Evolutionary conservation across 352 stramenopile genomes (phyloP), one percentile per base, ranked within the genome.

Genomic region (Aphanomyces cochlioides): DNA sequence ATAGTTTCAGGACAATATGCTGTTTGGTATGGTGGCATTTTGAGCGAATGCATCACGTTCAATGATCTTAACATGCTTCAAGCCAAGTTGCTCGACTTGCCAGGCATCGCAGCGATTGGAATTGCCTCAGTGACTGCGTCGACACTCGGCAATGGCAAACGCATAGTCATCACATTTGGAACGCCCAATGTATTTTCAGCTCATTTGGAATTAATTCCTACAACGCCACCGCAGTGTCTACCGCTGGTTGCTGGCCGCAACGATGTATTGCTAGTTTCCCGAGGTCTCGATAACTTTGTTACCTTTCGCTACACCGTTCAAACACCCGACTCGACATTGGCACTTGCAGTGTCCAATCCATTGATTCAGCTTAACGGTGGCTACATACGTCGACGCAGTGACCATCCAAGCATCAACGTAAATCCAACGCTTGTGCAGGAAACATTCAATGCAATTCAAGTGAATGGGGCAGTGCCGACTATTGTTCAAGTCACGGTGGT

Each of bases 1-100:
- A 43, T 93, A 15, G 84, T 69, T 3, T 90, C 77, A 1, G 85
- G 85, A 3, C 82, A 93, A 63, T 93, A 89, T 69, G 77, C 78
- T 0, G 53, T 93, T 19, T 63, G 66, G 5, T 91, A 91, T 39
- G 61, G 78, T 7, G 74, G 47, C 0, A n/a, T 66, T 19, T 36
- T 76, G 7, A 87, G 82, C 0, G 75, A 73, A 0, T 93, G 85
- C 50, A 79, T 93, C 19, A 76, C 85, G 53, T 84, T 78, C 47
- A 71, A 81, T 17, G 81, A 90, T 56, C 61, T 79, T 0, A 59
- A 72, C 37, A 90, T 84, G 4, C 73, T 91, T 5, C 73, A 78
- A 38, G 81, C 77, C 0, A 78, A 74, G 40, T 60, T 93, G 34
- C 74, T 93, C 0, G 69, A 72, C 47, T 77, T 85, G 48, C 54